Evolutionary conservation across 495 filamentous ascomycete genomes (phyloP), one percentile per base, ranked within the genome.

Genomic region (Penicillium antarcticum): DNA sequence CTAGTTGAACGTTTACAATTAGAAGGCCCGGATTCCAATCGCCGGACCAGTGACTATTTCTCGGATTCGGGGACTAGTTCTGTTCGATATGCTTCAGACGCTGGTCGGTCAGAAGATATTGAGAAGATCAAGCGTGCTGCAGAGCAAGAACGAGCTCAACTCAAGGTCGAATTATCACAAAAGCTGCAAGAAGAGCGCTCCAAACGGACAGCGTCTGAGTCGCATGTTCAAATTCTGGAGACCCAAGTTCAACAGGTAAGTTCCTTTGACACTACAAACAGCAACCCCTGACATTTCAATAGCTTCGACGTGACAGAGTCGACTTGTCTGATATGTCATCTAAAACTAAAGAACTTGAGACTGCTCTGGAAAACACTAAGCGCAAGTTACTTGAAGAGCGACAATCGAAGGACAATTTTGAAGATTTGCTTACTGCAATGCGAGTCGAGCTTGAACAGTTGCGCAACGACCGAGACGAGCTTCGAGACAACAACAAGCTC

Each of bases 41-140:
- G 86, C 63, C 81, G 92, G 45, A 96, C 91, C 4, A 98, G 94
- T 66, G 94, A 98, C 68, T 97, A 98, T 70, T 98, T 92, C 65
- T 98, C 94, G 0, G 94, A 98, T 64, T 95, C 91, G 1, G 94
- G 95, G 39, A 87, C 87, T 40, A 92, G 90, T 66, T 91, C 92
- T 4, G 80, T 87, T 45, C 84, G 90, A 58, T 89, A 87, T 71
- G 59, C 80, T 11, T 76, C 81, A 24, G 83, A 87, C 48, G 51
- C 56, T 56, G 79, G 80, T 13, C 85, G 84, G 45, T 74, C 85
- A 29, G 89, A 96, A 62, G 91, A 96, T 67, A 72, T 96, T 40
- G 90, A 95, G 54, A 87, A 84, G 63, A 74, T 91, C 50, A 85
- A 89, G 51, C 82, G 94, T 48, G 83, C 85, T 51, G 86, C 87